These are phyloP conservation scores for Onygenales sp. DNA, from an alignment of 2,329 filamentous ascomycete genomes.

Conservation along the genomic window DNA sequence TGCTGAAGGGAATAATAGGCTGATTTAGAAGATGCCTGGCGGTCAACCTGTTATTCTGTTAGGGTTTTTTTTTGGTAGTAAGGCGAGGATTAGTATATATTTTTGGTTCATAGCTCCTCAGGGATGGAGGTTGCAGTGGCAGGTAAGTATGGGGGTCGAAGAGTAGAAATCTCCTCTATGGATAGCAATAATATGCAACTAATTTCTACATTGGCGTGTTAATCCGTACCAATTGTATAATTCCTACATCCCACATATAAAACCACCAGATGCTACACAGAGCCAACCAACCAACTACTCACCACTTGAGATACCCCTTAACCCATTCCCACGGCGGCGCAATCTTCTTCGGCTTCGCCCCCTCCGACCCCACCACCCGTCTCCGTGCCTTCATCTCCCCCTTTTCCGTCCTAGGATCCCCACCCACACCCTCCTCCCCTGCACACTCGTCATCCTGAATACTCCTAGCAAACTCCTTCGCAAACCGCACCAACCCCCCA, in stretches of 20 bases:
- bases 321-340: not conserved
- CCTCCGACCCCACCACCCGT: not conserved
- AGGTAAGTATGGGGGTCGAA: too few relatives aligned
- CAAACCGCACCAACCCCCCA: not conserved
- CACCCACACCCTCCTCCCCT: not conserved
- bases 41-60: not conserved
- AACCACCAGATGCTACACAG: not conserved
- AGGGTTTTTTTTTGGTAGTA: not conserved
- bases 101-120: too few relatives aligned
- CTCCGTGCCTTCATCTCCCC: not conserved
- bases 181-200: too few relatives aligned
- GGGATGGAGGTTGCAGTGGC: too few relatives aligned
- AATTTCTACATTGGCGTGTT: too few relatives aligned
- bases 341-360: not conserved
- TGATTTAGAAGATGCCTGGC: not conserved
- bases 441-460: not conserved
- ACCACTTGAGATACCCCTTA: not conserved
- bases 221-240: not conserved
- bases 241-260: not conserved
- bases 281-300: not conserved
- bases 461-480: slow-evolving; percentile 1
- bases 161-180: too few relatives aligned
- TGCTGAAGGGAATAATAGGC: too few relatives aligned
- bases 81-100: not conserved
- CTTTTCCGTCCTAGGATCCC: not conserved